Percentiles rank a stretch among this genome's conserved stretches.
phyloP scores from a whole-genome alignment of 306 rosid species.

The Clitoria ternatea region DNA sequence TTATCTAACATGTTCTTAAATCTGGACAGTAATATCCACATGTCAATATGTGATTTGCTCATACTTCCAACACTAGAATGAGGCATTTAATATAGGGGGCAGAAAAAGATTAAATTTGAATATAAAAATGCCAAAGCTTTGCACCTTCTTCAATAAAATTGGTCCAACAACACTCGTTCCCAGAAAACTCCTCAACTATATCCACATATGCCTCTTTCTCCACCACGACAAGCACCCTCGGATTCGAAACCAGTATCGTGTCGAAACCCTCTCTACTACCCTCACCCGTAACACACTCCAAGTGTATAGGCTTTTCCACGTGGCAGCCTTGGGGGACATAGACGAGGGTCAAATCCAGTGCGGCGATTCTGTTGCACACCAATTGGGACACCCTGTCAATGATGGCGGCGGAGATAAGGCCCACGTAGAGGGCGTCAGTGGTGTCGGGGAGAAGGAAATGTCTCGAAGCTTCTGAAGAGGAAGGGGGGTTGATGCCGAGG shows the following conservation, averaged over 20 bases:
- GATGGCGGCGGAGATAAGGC: slow-evolving; percentile 37
- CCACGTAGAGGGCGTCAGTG: slow-evolving; percentile 63
- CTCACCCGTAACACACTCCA: slow-evolving; percentile 49
- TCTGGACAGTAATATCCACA: too few relatives aligned
- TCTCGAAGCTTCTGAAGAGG: slow-evolving; percentile 72
- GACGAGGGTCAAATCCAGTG: slow-evolving; percentile 74
- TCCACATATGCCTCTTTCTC: slow-evolving; percentile 74
- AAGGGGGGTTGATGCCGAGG: slow-evolving; percentile 27
- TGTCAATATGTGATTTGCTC: too few relatives aligned
- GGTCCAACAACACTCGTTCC: slow-evolving; percentile 52
- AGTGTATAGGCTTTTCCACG: slow-evolving; percentile 57
- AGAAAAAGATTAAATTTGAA: slow-evolving; percentile 68
- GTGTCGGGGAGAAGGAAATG: slow-evolving; percentile 38
- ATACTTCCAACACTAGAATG: too few relatives aligned
- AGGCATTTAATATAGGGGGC: slow-evolving; percentile 91
- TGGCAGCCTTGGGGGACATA: slow-evolving; percentile 71
- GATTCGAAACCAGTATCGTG: slow-evolving; percentile 63
- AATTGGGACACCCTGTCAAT: slow-evolving; percentile 47
- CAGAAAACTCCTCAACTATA: slow-evolving; percentile 69
- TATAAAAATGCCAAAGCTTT: slow-evolving; percentile 76
- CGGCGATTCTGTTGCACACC: slow-evolving; percentile 58
- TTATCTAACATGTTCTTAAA: too few relatives aligned
- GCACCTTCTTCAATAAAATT: slow-evolving; percentile 72
- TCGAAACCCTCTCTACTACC: slow-evolving; percentile 42
- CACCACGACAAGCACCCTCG: slow-evolving; percentile 77